Evolutionary conservation across 129 eudicot species (phyloP), one percentile per base, ranked within the genome.

Genomic region (Glebionis coronaria): DNA sequence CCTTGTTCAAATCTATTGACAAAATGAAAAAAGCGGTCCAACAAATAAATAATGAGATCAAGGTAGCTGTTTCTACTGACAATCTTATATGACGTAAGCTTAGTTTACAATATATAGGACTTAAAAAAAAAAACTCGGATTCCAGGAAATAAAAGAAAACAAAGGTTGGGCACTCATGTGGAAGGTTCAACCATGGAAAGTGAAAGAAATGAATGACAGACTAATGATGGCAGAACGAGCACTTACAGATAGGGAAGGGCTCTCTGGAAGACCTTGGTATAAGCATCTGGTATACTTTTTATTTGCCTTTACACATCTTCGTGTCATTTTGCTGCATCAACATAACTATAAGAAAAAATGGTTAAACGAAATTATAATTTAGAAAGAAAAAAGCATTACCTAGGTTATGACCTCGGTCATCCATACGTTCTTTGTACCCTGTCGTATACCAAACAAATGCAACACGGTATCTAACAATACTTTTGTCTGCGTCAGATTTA

Each of bases 151-250:
- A 12, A 71, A 82, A 78, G 77, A 53, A 68, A 78, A 44, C 42
- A 81, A 81, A 74, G 72, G 84, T 21, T 81, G 87, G 89, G 63
- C 53, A 68, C 62, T 79, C 46, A 69, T 74, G 56, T 44, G 77
- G 86, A 78, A 70, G 70, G 76, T 62, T 72, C 68, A 71, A n/a
- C 16, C 29, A 29, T 66, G 73, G 82, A 79, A 83, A 81, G 73
- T 73, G 31, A 81, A 93, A 77, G 87, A 79, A 69, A 20, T 91
- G 62, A 91, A 87, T 55, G 97, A 91, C 81, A 82, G 93, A 56
- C 66, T 85, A 28, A 91, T 87, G 95, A 83, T 91, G 97, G 81
- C 95, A 35, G 97, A 87, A 59, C 83, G 97, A 75, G 95, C 95
- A 51, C 85, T 91, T 59, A 81, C 92, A 50, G 95, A 87, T 70